Conservation (phyloP, 108 stramenopile genomes). For the Schizochytrium sp. region DNA sequence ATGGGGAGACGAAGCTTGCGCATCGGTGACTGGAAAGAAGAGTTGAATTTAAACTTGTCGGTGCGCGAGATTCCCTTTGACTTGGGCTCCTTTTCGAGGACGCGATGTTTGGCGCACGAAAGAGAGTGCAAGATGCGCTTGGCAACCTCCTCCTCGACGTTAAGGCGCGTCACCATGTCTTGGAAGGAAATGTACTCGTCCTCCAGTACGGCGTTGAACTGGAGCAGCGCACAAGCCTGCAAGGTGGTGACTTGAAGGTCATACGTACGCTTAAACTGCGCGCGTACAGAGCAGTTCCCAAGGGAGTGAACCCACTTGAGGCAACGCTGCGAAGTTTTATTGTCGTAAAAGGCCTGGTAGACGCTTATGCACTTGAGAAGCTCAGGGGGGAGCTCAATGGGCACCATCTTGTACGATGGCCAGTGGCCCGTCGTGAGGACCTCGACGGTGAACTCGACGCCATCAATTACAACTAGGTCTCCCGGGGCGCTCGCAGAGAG, state of each 20-base stretch:
- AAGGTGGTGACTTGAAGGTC: slow-evolving; percentile 91
- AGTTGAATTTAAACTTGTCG: slow-evolving; percentile 79
- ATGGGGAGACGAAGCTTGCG: slow-evolving; percentile 93
- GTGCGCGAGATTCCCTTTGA: slow-evolving; percentile 72
- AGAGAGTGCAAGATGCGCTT: slow-evolving; percentile 96
- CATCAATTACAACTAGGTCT: not conserved
- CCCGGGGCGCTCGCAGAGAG: not conserved
- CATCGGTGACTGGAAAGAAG: slow-evolving; percentile 75
- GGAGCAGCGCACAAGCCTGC: slow-evolving; percentile 80
- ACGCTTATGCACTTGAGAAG: slow-evolving; percentile 82
- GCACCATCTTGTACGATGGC: slow-evolving; percentile 87
- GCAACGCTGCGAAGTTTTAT: not conserved
- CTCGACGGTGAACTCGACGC: slow-evolving; percentile 73
- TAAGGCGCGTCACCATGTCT: slow-evolving; percentile 61
- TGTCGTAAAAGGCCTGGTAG: slow-evolving; percentile 69
- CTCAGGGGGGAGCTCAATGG: slow-evolving; percentile 72
- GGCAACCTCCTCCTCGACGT: slow-evolving; percentile 71
- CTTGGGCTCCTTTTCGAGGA: slow-evolving; percentile 71
- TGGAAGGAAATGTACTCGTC: slow-evolving; percentile 59
- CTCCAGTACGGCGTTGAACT: slow-evolving; percentile 51
- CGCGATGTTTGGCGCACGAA: slow-evolving; percentile 93
- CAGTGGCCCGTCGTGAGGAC: slow-evolving; percentile 96
- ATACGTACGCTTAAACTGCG: slow-evolving; percentile 82
- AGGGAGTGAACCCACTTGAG: slow-evolving; percentile 63
- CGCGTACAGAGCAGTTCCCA: slow-evolving; percentile 82